A percentile compares a stretch with the other conserved stretches of the same genome.
Evolutionary conservation across 192 early-diverging fungal species (phyloP).

Genomic region (Umbelopsis isabellina): DNA sequence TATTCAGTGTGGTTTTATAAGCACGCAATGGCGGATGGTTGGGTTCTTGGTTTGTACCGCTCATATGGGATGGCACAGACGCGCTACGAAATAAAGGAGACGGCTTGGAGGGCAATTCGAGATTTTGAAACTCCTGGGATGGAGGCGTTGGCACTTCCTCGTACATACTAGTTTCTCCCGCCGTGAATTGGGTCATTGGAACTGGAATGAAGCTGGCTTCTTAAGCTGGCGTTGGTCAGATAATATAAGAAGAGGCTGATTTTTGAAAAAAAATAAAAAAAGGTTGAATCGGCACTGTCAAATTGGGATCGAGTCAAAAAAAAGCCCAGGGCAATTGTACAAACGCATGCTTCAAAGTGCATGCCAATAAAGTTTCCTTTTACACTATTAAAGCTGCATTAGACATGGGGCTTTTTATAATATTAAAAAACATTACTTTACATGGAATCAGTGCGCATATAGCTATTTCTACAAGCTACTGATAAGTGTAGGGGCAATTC

Average conservation of each 20-base stretch:
- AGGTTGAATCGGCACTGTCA: not conserved
- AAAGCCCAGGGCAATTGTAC: not conserved
- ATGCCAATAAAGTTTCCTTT: not conserved
- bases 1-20: not conserved
- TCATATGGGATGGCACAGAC: not conserved
- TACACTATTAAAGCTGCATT: not conserved
- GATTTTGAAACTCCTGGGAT: not conserved
- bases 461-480: constrained; percentile 8
- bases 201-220: not conserved
- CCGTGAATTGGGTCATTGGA: constrained; percentile 17
- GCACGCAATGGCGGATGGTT: not conserved
- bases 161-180: constrained; percentile 6
- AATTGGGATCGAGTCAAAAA: not conserved
- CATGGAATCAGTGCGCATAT: too few species aligned
- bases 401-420: not conserved
- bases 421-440: not conserved
- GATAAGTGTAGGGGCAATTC: constrained; percentile 32
- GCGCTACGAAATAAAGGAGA: constrained; percentile 1
- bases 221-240: too few species aligned
- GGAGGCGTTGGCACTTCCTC: not conserved
- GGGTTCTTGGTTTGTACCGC: not conserved
- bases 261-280: not conserved
- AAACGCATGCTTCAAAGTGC: not conserved
- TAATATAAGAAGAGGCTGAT: not conserved
- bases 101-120: not conserved